phyloP scores from a whole-genome alignment of 73 alveolate species.

The Effrenium voratum region DNA sequence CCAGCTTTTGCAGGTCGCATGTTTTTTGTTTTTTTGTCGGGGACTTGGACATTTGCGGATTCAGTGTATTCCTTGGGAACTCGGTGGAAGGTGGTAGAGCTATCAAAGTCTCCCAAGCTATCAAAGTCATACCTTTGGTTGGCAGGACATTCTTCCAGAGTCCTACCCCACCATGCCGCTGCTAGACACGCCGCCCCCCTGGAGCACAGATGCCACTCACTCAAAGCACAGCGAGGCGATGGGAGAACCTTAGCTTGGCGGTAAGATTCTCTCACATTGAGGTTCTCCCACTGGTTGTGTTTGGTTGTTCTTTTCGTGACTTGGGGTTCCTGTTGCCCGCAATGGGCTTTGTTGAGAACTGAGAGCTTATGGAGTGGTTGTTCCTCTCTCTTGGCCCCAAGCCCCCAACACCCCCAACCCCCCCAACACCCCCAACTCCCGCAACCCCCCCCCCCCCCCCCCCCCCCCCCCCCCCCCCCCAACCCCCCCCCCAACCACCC shows the following conservation, averaged over 20 bases:
- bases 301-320: background rate
- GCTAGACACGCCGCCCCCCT: slow-evolving; percentile 32
- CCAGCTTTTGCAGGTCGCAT: background rate
- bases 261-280: background rate
- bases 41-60: too few relatives aligned
- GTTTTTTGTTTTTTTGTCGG: too few relatives aligned
- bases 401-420: too few relatives aligned
- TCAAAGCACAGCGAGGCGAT: background rate
- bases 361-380: too few relatives aligned
- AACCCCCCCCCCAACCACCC: too few relatives aligned
- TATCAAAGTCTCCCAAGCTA: background rate
- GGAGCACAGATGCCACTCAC: background rate
- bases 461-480: too few relatives aligned
- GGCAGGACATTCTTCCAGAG: background rate
- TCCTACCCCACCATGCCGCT: slow-evolving; percentile 43
- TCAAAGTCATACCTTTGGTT: background rate
- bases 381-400: too few relatives aligned
- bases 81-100: background rate
- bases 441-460: too few relatives aligned
- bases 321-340: background rate
- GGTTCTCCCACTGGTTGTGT: background rate
- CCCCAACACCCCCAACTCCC: too few relatives aligned
- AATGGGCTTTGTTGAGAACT: too few relatives aligned
- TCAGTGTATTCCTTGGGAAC: background rate
- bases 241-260: background rate